phyloP scores from a whole-genome alignment of 306 rosid species.

The Arachis hypogaea region DNA sequence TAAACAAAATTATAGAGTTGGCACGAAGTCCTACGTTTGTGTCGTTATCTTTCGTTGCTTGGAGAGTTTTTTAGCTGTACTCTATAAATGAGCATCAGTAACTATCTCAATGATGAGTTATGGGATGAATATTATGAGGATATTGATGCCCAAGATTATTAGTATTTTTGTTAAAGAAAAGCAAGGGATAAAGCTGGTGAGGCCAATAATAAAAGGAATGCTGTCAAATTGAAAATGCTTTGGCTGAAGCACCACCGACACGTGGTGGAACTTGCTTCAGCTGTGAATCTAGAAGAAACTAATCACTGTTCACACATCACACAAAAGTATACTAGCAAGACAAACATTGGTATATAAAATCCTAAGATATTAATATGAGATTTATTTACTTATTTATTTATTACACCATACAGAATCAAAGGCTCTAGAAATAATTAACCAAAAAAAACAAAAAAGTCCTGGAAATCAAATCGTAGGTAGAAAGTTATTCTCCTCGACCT shows the following conservation, averaged over 20 bases:
- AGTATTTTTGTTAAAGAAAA: background rate
- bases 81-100: background rate
- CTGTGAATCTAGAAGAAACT: too few species aligned
- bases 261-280: background rate
- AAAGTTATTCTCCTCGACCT: too few species aligned
- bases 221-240: background rate
- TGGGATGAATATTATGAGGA: background rate
- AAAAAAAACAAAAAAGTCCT: too few species aligned
- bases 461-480: too few species aligned
- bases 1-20: constrained; percentile 16
- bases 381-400: too few species aligned
- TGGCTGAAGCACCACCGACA: background rate
- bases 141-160: background rate
- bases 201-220: constrained; percentile 24
- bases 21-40: constrained; percentile 44
- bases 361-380: too few species aligned
- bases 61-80: constrained; percentile 22
- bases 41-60: constrained; percentile 38
- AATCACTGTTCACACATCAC: too few species aligned
- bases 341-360: too few species aligned
- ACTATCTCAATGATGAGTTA: constrained; percentile 1
- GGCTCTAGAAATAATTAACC: too few species aligned
- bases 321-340: too few species aligned
- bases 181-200: constrained; percentile 38
- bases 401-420: too few species aligned